Evolutionary conservation across 108 stramenopile species (phyloP).

Genomic region (Cyclotella atomus): DNA sequence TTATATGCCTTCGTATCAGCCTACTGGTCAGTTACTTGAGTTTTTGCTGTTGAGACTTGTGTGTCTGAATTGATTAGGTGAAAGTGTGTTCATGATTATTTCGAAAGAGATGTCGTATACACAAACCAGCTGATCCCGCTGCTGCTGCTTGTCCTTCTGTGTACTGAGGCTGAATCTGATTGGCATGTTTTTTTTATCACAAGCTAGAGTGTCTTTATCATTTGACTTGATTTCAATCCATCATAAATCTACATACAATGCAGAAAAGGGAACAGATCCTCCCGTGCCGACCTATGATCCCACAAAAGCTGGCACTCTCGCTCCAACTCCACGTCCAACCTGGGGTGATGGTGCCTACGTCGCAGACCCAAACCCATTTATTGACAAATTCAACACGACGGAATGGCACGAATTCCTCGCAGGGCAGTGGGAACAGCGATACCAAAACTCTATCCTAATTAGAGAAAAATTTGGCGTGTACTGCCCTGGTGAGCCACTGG

Average conservation of each 20-base stretch:
- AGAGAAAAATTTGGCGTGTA: conserved; percentile 10
- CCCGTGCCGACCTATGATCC: conserved; percentile 11
- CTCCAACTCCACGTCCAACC: neutral
- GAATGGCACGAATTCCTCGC: conserved; percentile 6
- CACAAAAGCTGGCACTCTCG: neutral
- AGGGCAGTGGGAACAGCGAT: conserved; percentile 1
- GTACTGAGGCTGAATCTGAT: no score
- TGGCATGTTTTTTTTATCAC: no score
- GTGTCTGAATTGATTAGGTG: no score
- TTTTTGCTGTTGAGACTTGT: no score
- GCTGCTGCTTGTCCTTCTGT: no score
- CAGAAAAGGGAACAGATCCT: conserved; percentile 1
- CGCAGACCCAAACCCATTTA: neutral
- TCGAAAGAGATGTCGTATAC: no score
- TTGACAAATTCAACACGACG: conserved; percentile 15
- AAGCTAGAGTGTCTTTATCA: no score
- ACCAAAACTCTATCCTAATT: neutral
- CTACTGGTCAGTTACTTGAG: neutral
- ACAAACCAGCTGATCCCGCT: no score
- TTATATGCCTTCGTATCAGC: neutral
- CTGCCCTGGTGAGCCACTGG: conserved; percentile 9
- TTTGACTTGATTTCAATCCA: no score
- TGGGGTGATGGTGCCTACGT: neutral
- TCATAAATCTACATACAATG: no score
- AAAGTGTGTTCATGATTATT: no score